Conservation (phyloP, 805 yeast genomes). For the Wickerhamiella azymoides region DNA sequence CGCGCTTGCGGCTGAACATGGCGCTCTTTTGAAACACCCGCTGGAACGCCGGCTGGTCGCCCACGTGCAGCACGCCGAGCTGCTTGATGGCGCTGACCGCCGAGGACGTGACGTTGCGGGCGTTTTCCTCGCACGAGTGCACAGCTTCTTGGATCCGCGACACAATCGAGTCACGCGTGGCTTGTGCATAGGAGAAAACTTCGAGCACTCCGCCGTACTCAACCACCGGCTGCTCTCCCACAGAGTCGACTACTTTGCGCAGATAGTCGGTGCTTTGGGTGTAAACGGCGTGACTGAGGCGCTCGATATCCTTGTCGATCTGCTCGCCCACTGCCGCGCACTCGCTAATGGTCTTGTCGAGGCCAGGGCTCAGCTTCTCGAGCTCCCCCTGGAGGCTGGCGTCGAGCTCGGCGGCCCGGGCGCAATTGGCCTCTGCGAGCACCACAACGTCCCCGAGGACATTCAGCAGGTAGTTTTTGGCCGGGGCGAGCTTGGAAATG, state of each 20-base stretch:
- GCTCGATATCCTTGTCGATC: constrained; percentile 52
- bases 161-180: constrained; percentile 55
- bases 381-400: constrained; percentile 37
- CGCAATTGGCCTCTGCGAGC: constrained; percentile 49
- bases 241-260: constrained; percentile 34
- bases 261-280: constrained; percentile 44
- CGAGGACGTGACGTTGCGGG: constrained; percentile 44
- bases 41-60: constrained; percentile 37
- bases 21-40: constrained; percentile 42
- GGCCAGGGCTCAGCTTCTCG: constrained; percentile 46
- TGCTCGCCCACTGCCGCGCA: constrained; percentile 43
- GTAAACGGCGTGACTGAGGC: constrained; percentile 43
- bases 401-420: constrained; percentile 38
- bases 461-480: constrained; percentile 70
- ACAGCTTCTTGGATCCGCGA: constrained; percentile 54
- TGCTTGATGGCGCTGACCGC: constrained; percentile 49
- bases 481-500: constrained; percentile 79
- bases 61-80: constrained; percentile 51
- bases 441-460: constrained; percentile 49
- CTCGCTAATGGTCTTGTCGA: constrained; percentile 37
- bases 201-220: constrained; percentile 49
- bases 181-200: constrained; percentile 52
- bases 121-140: constrained; percentile 47
- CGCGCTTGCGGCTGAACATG: constrained; percentile 72
- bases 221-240: constrained; percentile 40